These are phyloP conservation scores for Hypoxylon sp. DNA, from an alignment of 2,329 filamentous ascomycete species.

Conservation along the genomic window DNA sequence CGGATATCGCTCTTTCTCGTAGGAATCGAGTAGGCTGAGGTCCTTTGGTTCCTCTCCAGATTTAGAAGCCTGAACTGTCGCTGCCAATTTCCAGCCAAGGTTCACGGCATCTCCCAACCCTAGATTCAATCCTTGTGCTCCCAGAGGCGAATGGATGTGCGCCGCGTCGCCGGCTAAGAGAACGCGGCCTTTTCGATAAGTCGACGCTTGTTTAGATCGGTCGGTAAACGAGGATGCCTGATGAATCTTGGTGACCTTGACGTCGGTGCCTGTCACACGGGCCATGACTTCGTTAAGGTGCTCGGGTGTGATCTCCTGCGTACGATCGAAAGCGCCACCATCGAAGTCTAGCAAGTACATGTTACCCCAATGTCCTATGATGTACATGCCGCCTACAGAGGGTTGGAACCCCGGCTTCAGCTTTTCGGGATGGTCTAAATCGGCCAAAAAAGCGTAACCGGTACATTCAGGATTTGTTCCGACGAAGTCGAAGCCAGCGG, in stretches of 20 bases:
- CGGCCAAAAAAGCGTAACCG: slow-evolving; percentile 55
- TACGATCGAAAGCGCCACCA: slow-evolving; percentile 44
- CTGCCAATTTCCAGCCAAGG: slow-evolving; percentile 68
- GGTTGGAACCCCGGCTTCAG: slow-evolving; percentile 50
- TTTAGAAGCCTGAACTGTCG: slow-evolving; percentile 36
- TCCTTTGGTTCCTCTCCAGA: background rate
- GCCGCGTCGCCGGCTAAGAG: slow-evolving; percentile 70
- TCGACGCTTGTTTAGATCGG: slow-evolving; percentile 45
- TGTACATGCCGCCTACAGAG: slow-evolving; percentile 52
- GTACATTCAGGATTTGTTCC: slow-evolving; percentile 58
- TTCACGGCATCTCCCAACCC: slow-evolving; percentile 69
- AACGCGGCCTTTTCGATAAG: slow-evolving; percentile 61
- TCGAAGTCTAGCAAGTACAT: slow-evolving; percentile 45
- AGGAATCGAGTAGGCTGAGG: slow-evolving; percentile 61
- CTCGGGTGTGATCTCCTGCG: slow-evolving; percentile 38
- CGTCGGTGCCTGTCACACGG: slow-evolving; percentile 42
- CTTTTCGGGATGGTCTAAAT: slow-evolving; percentile 54
- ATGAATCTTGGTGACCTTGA: slow-evolving; percentile 45
- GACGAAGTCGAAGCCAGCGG: slow-evolving; percentile 56
- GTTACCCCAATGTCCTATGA: slow-evolving; percentile 23
- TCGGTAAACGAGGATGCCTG: slow-evolving; percentile 51
- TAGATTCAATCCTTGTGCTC: slow-evolving; percentile 71
- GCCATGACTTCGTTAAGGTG: slow-evolving; percentile 44
- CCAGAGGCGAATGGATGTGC: slow-evolving; percentile 68
- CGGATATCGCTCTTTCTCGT: slow-evolving; percentile 63